A percentile compares a stretch with the other conserved stretches of the same genome.
Conservation (phyloP, 805 yeast genomes). For the Ogataea minuta region DNA sequence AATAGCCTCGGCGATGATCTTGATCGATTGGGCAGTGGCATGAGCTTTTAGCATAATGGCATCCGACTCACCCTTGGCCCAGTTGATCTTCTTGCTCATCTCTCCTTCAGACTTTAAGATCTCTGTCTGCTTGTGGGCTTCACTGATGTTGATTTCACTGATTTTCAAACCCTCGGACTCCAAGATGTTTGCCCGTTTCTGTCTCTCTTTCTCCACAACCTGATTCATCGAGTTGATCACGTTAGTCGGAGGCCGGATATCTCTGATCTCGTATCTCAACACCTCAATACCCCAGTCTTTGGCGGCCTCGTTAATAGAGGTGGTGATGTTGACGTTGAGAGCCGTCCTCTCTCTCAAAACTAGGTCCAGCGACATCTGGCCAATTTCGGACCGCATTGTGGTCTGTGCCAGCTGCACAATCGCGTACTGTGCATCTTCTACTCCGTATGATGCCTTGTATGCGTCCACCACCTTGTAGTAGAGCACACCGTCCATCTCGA, state of each 20-base stretch:
- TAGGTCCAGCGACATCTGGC: constrained; percentile 74
- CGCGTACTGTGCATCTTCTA: constrained; percentile 84
- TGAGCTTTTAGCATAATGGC: constrained; percentile 61
- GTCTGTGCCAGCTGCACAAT: constrained; percentile 85
- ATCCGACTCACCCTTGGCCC: constrained; percentile 73
- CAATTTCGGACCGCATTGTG: constrained; percentile 87
- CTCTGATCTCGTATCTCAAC: constrained; percentile 81
- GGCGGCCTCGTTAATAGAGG: constrained; percentile 82
- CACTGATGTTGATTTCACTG: constrained; percentile 77
- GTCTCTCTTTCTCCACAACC: constrained; percentile 83
- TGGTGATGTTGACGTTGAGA: constrained; percentile 69
- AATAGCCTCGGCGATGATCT: constrained; percentile 64
- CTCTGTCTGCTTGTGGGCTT: constrained; percentile 70
- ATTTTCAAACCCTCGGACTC: constrained; percentile 85
- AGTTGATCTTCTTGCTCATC: constrained; percentile 59
- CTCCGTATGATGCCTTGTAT: constrained; percentile 83
- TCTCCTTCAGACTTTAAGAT: constrained; percentile 76
- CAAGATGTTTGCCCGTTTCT: constrained; percentile 82
- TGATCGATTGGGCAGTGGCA: constrained; percentile 74
- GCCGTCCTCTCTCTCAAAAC: constrained; percentile 75
- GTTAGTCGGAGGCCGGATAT: constrained; percentile 82
- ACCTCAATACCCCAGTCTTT: constrained; percentile 83
- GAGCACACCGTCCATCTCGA: constrained; percentile 81
- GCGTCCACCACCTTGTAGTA: constrained; percentile 78
- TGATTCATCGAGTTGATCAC: constrained; percentile 90